Percentiles rank a stretch among this genome's conserved stretches.
Evolutionary conservation across 2,329 filamentous ascomycete species (phyloP).

Genomic region (Hysterium pulicare): DNA sequence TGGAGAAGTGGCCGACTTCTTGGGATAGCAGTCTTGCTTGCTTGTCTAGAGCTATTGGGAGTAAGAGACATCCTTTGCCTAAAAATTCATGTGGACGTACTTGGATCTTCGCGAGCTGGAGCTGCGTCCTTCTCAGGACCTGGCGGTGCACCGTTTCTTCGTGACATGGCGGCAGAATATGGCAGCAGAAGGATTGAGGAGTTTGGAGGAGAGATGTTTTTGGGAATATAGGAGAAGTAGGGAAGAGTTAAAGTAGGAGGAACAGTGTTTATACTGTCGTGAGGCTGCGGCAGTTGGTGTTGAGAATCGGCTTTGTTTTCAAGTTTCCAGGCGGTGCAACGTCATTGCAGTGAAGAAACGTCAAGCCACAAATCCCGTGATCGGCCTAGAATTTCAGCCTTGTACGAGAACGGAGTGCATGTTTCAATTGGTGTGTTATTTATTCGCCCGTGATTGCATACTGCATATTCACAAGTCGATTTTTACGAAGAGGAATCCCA

Average conservation of each 20-base stretch:
- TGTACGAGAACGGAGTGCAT: too few species aligned
- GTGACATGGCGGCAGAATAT: constrained; percentile 53
- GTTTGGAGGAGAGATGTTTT: neutral
- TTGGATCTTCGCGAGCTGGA: constrained; percentile 38
- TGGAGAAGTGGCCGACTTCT: constrained; percentile 68
- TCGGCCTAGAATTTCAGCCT: too few species aligned
- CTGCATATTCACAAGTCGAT: too few species aligned
- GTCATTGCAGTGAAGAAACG: neutral
- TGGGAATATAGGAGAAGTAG: neutral
- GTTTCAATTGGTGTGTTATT: too few species aligned
- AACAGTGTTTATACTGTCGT: neutral
- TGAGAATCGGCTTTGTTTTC: neutral
- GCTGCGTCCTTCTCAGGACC: constrained; percentile 45
- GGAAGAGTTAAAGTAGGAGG: neutral
- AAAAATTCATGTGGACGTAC: constrained; percentile 25
- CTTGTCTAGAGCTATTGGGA: constrained; percentile 62
- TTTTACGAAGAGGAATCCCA: too few species aligned
- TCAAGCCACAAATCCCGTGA: neutral
- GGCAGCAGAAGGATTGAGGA: neutral
- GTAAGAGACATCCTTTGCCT: constrained; percentile 8
- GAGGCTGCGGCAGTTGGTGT: neutral
- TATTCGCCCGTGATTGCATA: too few species aligned
- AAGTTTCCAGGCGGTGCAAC: neutral
- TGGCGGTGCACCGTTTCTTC: constrained; percentile 55
- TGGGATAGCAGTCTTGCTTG: constrained; percentile 70